Evolutionary conservation across 768 basidiomycete genomes (phyloP).

Genomic region (Boletus reticulatus): DNA sequence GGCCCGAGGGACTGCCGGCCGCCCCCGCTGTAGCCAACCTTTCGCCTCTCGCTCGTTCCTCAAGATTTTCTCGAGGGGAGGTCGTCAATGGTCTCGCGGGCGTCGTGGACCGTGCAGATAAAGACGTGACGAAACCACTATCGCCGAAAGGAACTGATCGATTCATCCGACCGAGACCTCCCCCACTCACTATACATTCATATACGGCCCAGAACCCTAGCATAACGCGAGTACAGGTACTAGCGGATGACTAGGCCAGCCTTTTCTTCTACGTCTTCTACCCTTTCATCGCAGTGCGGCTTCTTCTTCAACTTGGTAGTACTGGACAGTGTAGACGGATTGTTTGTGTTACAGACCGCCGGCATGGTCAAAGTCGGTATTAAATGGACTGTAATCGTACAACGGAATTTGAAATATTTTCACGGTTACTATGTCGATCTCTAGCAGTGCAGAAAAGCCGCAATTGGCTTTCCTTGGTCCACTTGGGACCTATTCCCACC

Average conservation of each 20-base stretch:
- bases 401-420: conserved; percentile 3
- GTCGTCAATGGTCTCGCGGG: neutral
- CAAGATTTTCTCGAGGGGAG: conserved; percentile 1
- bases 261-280: neutral
- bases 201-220: conserved; percentile 6
- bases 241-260: conserved; percentile 13
- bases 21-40: neutral
- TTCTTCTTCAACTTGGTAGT: too few species aligned
- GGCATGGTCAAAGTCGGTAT: too few species aligned
- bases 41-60: neutral
- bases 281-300: conserved; percentile 1
- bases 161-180: conserved; percentile 43
- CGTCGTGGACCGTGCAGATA: conserved; percentile 16
- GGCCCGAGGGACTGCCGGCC: neutral
- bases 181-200: conserved; percentile 33
- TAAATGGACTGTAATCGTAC: neutral
- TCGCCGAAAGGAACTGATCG: conserved; percentile 12
- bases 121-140: conserved; percentile 19
- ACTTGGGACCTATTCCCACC: conserved; percentile 70
- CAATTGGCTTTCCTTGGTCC: conserved; percentile 62
- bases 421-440: conserved; percentile 7
- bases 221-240: conserved; percentile 10
- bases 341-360: too few species aligned
- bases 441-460: conserved; percentile 14
- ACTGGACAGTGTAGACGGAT: too few species aligned